Base-by-base conservation (phyloP, 2,329 filamentous ascomycete species). In the Hypoxylon rubiginosum region DNA sequence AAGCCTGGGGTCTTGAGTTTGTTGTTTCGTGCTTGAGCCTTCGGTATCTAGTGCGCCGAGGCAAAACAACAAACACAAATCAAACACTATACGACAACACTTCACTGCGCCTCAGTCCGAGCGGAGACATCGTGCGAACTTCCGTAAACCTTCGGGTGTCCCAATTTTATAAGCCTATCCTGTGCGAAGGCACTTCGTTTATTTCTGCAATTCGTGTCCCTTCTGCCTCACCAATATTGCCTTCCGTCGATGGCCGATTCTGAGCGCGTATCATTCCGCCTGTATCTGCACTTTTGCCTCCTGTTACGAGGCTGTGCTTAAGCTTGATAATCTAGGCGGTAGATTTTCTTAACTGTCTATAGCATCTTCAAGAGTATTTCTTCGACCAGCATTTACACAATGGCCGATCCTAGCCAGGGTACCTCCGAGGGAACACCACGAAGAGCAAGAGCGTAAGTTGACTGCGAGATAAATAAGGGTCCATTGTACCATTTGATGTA, bases 381-480 rank as follows among this genome's bases (percentile, higher is more conserved):
- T 51, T 59, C 36, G 39, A 13, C 21, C 46, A 26, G 45, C 39
- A 48, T 39, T 60, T 45, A 45, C 65, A 46, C 51, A 53, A 75
- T 75, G 73, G 56, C 73, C 7, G 71, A 74, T 30, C 58, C 69
- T 36, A 68, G 41, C 34, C 71, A 71, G 41, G 53, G 68, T 49
- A 58, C 64, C 62, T 64, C 72, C 21, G 69, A 72, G 50, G 71
- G 72, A 39, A 66, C 73, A 10, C 69, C 71, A 11, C 71, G 71
- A 30, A 62, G 73, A 50, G 68, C 71, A 30, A 70, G 73, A 58
- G 73, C 73, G 73, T 75, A 69, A 75, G 73, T 75, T 28, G 9
- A 59, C n/a, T 32, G 28, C 2, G 9, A 15, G 28, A 48, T 55
- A 21, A 24, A 24, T 28, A 11, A 61, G 21, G 10, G 2, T 8